Evolutionary conservation across 2,329 filamentous ascomycete species (phyloP).

Genomic region (Fusarium secorum): DNA sequence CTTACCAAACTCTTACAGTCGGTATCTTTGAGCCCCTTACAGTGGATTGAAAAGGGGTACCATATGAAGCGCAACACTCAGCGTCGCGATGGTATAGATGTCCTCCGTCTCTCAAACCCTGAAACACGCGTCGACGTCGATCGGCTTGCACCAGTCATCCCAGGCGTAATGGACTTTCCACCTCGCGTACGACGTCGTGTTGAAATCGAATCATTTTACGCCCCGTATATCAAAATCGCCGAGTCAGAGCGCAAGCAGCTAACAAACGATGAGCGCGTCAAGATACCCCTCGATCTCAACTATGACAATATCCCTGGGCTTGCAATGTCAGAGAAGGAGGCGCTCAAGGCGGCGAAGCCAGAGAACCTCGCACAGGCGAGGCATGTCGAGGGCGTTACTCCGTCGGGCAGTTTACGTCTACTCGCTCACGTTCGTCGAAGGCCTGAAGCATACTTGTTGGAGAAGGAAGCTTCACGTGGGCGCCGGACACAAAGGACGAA

Average conservation of each 20-base stretch:
- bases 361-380: slow-evolving; percentile 90
- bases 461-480: not conserved
- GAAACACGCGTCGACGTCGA: slow-evolving; percentile 55
- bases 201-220: slow-evolving; percentile 83
- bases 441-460: not conserved
- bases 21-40: slow-evolving; percentile 64
- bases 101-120: slow-evolving; percentile 73
- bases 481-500: not conserved
- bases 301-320: slow-evolving; percentile 78
- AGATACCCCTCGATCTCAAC: slow-evolving; percentile 76
- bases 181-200: slow-evolving; percentile 72
- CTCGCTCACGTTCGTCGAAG: slow-evolving; percentile 65
- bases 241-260: slow-evolving; percentile 71
- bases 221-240: slow-evolving; percentile 83
- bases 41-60: slow-evolving; percentile 77
- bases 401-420: slow-evolving; percentile 66
- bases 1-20: slow-evolving; percentile 68
- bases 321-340: slow-evolving; percentile 78
- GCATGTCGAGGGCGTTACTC: slow-evolving; percentile 81
- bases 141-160: slow-evolving; percentile 66
- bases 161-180: slow-evolving; percentile 62
- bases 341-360: slow-evolving; percentile 74
- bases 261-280: slow-evolving; percentile 77
- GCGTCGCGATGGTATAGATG: slow-evolving; percentile 77
- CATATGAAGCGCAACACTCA: slow-evolving; percentile 70